These are phyloP conservation scores for Anethum foeniculum DNA, from an alignment of 140 eudicot species.

Conservation along the genomic window DNA sequence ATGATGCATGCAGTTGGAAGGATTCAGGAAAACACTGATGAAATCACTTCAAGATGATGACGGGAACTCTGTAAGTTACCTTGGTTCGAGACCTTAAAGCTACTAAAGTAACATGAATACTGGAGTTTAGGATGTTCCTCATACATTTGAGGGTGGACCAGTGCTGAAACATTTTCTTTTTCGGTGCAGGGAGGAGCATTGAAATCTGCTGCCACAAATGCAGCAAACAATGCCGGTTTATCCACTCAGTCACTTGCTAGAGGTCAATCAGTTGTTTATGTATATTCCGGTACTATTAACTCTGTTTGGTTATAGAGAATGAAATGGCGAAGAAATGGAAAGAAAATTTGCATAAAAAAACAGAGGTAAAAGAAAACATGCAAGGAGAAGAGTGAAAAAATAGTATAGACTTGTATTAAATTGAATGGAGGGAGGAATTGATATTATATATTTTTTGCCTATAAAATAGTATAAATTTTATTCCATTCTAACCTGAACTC, in stretches of 20 bases:
- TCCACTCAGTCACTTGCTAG: slow-evolving; percentile 35
- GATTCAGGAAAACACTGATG: slow-evolving; percentile 86
- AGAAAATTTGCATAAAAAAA: neutral
- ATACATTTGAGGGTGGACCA: neutral
- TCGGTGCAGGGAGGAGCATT: slow-evolving; percentile 38
- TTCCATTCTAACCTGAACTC: no score
- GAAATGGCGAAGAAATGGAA: neutral
- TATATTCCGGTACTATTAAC: neutral
- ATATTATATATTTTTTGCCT: neutral
- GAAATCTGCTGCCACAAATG: slow-evolving; percentile 23
- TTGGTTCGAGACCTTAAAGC: neutral
- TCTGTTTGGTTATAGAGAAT: neutral
- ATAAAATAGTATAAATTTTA: neutral
- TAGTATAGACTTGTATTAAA: no score
- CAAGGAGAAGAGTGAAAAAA: neutral
- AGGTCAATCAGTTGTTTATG: slow-evolving; percentile 24
- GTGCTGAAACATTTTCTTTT: neutral
- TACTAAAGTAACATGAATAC: neutral
- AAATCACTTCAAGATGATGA: slow-evolving; percentile 89
- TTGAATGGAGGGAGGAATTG: neutral
- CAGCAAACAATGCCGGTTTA: slow-evolving; percentile 24
- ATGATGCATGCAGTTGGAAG: slow-evolving; percentile 66
- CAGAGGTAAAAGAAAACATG: neutral
- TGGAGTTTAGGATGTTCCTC: neutral
- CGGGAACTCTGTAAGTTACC: slow-evolving; percentile 58